Evolutionary conservation across 306 rosid genomes (phyloP).

Genomic region (Lagenaria siceraria): DNA sequence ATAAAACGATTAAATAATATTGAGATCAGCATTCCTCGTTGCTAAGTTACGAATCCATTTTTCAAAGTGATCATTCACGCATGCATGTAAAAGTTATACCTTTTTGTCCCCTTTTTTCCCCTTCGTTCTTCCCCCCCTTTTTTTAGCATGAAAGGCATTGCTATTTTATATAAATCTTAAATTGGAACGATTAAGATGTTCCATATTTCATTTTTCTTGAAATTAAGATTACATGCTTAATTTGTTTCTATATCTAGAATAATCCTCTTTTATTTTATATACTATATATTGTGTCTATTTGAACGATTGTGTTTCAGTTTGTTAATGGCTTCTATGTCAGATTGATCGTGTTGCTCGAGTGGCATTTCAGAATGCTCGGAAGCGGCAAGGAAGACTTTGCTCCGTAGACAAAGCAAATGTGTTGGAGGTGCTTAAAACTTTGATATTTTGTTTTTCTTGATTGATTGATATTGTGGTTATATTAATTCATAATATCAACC

Average conservation of each 20-base stretch:
- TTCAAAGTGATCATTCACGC: neutral
- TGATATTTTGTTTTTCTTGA: neutral
- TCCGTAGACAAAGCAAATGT: slow-evolving; percentile 96
- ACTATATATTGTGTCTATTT: neutral
- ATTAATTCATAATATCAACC: neutral
- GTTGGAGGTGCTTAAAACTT: slow-evolving; percentile 57
- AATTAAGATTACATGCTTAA: neutral
- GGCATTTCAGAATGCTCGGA: slow-evolving; percentile 81
- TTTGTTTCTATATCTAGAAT: neutral
- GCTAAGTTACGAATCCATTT: neutral
- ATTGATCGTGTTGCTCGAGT: slow-evolving; percentile 80
- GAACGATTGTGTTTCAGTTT: neutral
- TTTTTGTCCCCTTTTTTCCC: neutral
- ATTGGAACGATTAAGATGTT: neutral
- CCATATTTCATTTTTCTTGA: neutral
- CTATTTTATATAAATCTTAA: neutral
- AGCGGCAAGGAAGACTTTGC: slow-evolving; percentile 68
- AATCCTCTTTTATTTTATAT: neutral
- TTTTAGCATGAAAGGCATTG: neutral
- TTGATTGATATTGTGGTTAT: neutral
- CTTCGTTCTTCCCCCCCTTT: neutral
- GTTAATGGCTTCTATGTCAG: slow-evolving; percentile 25
- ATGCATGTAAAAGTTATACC: neutral
- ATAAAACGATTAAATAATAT: neutral
- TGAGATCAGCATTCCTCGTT: neutral